Evolutionary conservation across 208 protist genomes (phyloP).

Genomic region (Wallacemonas sp.): DNA sequence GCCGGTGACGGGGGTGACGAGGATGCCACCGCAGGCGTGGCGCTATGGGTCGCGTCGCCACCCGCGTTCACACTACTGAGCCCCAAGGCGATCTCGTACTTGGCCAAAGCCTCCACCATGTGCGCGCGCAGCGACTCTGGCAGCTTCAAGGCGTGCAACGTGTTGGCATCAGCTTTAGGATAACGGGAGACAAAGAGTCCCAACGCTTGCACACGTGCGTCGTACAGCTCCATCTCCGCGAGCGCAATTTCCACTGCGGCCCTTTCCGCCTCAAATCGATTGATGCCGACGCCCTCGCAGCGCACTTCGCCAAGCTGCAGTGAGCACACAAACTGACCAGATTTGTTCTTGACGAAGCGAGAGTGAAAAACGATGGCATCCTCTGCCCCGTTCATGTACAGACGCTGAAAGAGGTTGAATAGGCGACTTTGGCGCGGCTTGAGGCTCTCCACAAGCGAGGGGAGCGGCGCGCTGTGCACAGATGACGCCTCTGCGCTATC

Average conservation of each 20-base stretch:
- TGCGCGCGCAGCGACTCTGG: slow-evolving; percentile 18
- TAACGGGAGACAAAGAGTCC: slow-evolving; percentile 49
- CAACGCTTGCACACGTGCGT: slow-evolving; percentile 53
- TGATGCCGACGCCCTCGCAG: slow-evolving; percentile 57
- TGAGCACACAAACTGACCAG: slow-evolving; percentile 33
- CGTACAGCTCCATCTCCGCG: slow-evolving; percentile 58
- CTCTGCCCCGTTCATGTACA: slow-evolving; percentile 19
- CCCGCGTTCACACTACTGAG: too few relatives aligned
- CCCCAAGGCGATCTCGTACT: not conserved
- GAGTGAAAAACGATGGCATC: not conserved
- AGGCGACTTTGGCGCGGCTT: slow-evolving; percentile 37
- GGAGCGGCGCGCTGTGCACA: slow-evolving; percentile 22
- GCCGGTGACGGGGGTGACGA: too few relatives aligned
- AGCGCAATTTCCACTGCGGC: slow-evolving; percentile 44
- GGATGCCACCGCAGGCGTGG: too few relatives aligned
- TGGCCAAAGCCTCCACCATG: slow-evolving; percentile 17
- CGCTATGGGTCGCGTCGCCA: too few relatives aligned
- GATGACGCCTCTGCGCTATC: not conserved
- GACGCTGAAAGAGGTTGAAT: slow-evolving; percentile 36
- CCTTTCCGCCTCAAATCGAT: slow-evolving; percentile 76
- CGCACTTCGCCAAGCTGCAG: slow-evolving; percentile 29
- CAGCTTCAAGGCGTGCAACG: slow-evolving; percentile 40
- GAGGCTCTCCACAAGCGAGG: slow-evolving; percentile 35
- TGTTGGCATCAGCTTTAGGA: slow-evolving; percentile 36
- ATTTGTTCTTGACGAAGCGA: not conserved